A percentile compares a stretch with the other conserved stretches of the same genome.
Evolutionary conservation across 2,329 filamentous ascomycete genomes (phyloP).

Genomic region (Aspergillus clavatus): DNA sequence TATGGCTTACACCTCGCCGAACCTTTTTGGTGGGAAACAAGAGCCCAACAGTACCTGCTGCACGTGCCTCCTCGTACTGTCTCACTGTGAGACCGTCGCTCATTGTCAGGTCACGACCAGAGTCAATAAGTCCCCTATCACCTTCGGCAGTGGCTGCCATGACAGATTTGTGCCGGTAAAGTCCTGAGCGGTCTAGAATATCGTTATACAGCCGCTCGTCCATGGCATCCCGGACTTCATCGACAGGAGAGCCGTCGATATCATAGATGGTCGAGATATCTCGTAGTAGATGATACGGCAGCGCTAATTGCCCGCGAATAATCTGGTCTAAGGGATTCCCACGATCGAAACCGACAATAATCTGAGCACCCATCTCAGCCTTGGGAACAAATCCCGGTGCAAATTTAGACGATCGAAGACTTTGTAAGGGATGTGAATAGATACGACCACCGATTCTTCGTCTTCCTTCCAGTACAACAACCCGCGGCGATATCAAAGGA

Average conservation of each 20-base stretch:
- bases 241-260: slow-evolving; percentile 57
- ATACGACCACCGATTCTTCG: slow-evolving; percentile 85
- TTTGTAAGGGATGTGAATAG: slow-evolving; percentile 71
- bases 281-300: slow-evolving; percentile 78
- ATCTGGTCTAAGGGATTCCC: slow-evolving; percentile 92
- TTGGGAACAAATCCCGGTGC: slow-evolving; percentile 61
- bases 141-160: slow-evolving; percentile 71
- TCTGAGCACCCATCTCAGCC: slow-evolving; percentile 96
- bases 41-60: slow-evolving; percentile 50
- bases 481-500: slow-evolving; percentile 60
- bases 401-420: slow-evolving; percentile 53
- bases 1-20: slow-evolving; percentile 43
- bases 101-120: slow-evolving; percentile 70
- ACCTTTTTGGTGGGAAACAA: slow-evolving; percentile 41
- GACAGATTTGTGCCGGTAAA: slow-evolving; percentile 76
- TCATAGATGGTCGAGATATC: slow-evolving; percentile 87
- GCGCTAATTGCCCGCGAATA: slow-evolving; percentile 80
- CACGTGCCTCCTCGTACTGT: slow-evolving; percentile 65
- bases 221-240: slow-evolving; percentile 70
- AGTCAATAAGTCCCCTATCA: slow-evolving; percentile 73
- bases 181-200: slow-evolving; percentile 83
- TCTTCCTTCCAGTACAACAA: slow-evolving; percentile 82
- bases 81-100: slow-evolving; percentile 68
- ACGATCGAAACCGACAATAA: slow-evolving; percentile 92
- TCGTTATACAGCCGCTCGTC: slow-evolving; percentile 94